Conservation (phyloP, 2,329 filamentous ascomycete species). For the Clarireedia homoeocarpa region DNA sequence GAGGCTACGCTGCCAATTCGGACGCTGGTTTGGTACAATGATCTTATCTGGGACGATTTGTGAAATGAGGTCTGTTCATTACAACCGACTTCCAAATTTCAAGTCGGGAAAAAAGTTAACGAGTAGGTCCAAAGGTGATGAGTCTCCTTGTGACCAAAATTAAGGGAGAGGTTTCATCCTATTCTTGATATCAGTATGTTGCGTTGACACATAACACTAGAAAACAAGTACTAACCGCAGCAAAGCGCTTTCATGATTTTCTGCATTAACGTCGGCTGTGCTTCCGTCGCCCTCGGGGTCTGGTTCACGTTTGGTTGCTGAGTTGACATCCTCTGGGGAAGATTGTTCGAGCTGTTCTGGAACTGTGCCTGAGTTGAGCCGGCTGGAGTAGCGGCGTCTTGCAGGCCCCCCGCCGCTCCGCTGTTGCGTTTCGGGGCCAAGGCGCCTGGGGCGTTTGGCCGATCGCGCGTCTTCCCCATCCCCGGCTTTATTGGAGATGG, state of each 20-base stretch:
- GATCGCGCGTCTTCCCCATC: slow-evolving; percentile 64
- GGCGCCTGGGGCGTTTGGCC: slow-evolving; percentile 65
- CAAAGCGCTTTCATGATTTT: slow-evolving; percentile 90
- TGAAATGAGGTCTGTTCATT: slow-evolving; percentile 20
- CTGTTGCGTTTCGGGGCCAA: slow-evolving; percentile 69
- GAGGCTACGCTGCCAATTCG: slow-evolving; percentile 16
- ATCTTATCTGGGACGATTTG: slow-evolving; percentile 23
- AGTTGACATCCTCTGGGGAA: slow-evolving; percentile 53
- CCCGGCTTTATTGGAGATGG: slow-evolving; percentile 72
- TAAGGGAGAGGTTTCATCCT: slow-evolving; percentile 24
- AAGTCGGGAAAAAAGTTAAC: slow-evolving; percentile 1
- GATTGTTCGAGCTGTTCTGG: slow-evolving; percentile 88
- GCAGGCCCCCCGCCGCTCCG: slow-evolving; percentile 58
- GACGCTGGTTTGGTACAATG: slow-evolving; percentile 9
- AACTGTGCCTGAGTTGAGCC: slow-evolving; percentile 94
- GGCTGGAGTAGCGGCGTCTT: slow-evolving; percentile 75
- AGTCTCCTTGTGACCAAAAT: background rate
- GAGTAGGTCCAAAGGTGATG: slow-evolving; percentile 5
- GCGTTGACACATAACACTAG: slow-evolving; percentile 3
- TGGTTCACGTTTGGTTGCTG: slow-evolving; percentile 49
- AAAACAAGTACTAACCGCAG: slow-evolving; percentile 56
- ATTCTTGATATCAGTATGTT: slow-evolving; percentile 14
- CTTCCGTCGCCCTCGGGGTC: slow-evolving; percentile 52
- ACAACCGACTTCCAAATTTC: slow-evolving; percentile 13
- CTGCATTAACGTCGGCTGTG: slow-evolving; percentile 75